Base-by-base conservation (phyloP, 768 basidiomycete genomes). In the Amylocystis lapponica region DNA sequence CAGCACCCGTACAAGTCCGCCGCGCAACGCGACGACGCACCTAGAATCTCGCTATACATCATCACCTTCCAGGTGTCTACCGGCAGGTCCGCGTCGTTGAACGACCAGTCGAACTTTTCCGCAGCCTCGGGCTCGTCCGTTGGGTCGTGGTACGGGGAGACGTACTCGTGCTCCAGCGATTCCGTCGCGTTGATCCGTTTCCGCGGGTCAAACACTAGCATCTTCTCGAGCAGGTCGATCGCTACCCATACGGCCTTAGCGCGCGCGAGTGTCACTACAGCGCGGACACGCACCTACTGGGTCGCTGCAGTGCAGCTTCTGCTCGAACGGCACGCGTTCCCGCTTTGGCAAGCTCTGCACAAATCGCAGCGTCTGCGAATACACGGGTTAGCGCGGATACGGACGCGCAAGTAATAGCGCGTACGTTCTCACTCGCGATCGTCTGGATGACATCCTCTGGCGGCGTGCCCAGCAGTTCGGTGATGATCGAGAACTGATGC, bases 41-140 rank as follows among this genome's bases (percentile, higher is more conserved):
- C 92, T 11, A 97, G 72, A 51, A 97, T 98, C 67, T 99, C 95
- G 56, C 84, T 87, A 72, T 98, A 98, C 95, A 99, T 99, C 96
- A 99, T 99, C 60, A 96, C 95, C 68, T 97, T 98, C 96, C 96
- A 99, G 1, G 91, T 95, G 58, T 99, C 96, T 10, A 98, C 88
- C 0, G 96, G 96, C 34, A 99, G 73, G 63, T 99, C 96, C 16
- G 96, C 96, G 51, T 99, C 96, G 65, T 99, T 99, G 79, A 99
- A 99, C 57, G 84, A 88, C 96, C 96, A 99, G 66, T 99, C 96
- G 57, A 99, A 99, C 59, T 87, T 85, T 61, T 97, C 93, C 14
- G 73, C 79, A 11, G 96, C 90, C 16, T 84, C 82, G 8, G 96
- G 96, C 61, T 99, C 96, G 61, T 99, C 96, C 2, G 91, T 92